Evolutionary conservation across 768 basidiomycete species (phyloP).

Genomic region (Boletus vermiculosoides): DNA sequence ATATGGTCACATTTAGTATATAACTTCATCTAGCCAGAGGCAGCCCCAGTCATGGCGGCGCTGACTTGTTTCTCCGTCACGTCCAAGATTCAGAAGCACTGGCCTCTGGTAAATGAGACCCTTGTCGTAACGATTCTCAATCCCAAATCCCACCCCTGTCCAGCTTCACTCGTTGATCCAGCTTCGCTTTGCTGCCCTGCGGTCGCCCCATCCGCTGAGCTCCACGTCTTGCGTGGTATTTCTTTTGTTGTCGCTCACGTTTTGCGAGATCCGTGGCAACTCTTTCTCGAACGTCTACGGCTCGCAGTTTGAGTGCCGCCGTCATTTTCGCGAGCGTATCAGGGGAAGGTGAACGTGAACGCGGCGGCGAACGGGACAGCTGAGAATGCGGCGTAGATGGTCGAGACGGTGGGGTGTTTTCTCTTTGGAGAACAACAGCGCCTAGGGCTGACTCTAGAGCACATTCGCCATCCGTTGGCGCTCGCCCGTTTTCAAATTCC

Average conservation of each 20-base stretch:
- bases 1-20: conserved; percentile 9
- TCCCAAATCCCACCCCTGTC: conserved; percentile 65
- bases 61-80: conserved; percentile 6
- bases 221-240: conserved; percentile 76
- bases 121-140: conserved; percentile 31
- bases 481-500: conserved; percentile 15
- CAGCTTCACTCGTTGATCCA: conserved; percentile 62
- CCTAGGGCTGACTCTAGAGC: neutral
- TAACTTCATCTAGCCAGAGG: neutral
- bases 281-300: conserved; percentile 49
- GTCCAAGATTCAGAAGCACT: neutral
- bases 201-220: conserved; percentile 61
- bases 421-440: conserved; percentile 4
- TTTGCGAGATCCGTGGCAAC: conserved; percentile 64
- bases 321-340: conserved; percentile 42
- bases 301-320: conserved; percentile 39
- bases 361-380: conserved; percentile 52
- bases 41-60: neutral
- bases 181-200: conserved; percentile 84
- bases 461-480: neutral
- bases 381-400: conserved; percentile 38
- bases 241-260: conserved; percentile 63
- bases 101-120: conserved; percentile 7
- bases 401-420: conserved; percentile 22
- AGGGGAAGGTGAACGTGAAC: conserved; percentile 48